Evolutionary conservation across 2,329 filamentous ascomycete species (phyloP), one percentile per base, ranked within the genome.

Genomic region (Acephala macrosclerotiorum): DNA sequence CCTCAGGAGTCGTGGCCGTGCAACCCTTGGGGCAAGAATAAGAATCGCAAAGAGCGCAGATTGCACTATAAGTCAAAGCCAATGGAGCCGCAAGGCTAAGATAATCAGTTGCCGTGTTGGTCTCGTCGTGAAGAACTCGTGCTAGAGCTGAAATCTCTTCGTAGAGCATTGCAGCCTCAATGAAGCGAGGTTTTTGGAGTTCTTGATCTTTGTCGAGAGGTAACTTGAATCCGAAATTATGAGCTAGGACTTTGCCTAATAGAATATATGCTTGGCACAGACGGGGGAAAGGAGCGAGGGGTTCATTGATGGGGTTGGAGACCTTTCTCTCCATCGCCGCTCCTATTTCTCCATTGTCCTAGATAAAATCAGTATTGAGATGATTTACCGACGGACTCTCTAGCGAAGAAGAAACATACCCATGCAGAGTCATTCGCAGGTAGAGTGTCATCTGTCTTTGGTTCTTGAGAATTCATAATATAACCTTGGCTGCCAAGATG

Each of bases 281-380:
- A 64, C 84, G 81, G 4, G 83, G 82, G 75, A 85, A 87, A 47
- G 85, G 77, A 22, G 81, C 79, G 62, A 83, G 71, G 9, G 82
- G 71, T 9, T 84, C 82, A 33, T 79, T 78, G 66, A 84, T 75
- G 18, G 85, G 77, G 22, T 49, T 69, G 14, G 65, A 70, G 20
- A 74, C 78, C 55, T 77, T 66, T 26, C 65, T 68, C 49, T 77
- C 74, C 22, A 72, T 61, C 5, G 72, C 72, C 45, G 70, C 67
- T 20, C 71, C 66, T 59, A 78, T 75, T 57, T 79, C 76, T 55
- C 79, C 79, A 20, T 75, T 66, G 61, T 81, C 79, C 78, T 80
- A 64, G 9, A 53, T 11, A n/a, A 5, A 33, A 14, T 20, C 16
- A 29, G 18, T 56, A 59, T 8, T 71, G 45, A 67, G 49, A n/a